Percentiles rank a stretch among this genome's conserved stretches.
These are phyloP conservation scores for Rosa multiflora DNA, from an alignment of 306 rosid genomes.

Conservation along the genomic window DNA sequence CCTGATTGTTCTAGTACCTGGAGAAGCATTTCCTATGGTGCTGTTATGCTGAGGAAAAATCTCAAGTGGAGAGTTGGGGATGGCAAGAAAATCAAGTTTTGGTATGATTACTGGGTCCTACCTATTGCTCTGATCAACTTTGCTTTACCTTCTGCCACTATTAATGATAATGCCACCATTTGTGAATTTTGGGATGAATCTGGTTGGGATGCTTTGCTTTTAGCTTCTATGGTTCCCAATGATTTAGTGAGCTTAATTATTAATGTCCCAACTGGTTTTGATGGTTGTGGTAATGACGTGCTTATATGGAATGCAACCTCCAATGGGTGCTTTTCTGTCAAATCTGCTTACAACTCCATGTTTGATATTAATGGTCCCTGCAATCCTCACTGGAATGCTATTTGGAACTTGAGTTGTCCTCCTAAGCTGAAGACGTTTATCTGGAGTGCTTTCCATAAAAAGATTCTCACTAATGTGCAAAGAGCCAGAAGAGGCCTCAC, in stretches of 20 bases:
- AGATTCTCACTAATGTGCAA: background rate
- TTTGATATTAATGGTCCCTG: accelerated
- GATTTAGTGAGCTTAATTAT: background rate
- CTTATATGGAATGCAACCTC: background rate
- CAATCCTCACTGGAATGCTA: background rate
- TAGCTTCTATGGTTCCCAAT: background rate
- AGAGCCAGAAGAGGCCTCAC: background rate
- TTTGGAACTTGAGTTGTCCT: background rate
- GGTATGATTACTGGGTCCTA: background rate
- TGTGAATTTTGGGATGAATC: background rate
- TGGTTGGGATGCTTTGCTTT: background rate
- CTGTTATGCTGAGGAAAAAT: background rate
- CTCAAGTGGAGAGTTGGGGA: background rate
- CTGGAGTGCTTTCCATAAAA: background rate
- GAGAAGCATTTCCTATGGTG: background rate
- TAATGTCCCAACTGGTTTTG: background rate
- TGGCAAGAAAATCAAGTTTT: background rate
- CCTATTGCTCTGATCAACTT: background rate
- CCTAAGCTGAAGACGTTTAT: background rate
- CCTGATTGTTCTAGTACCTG: background rate
- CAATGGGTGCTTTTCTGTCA: background rate
- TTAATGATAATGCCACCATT: background rate
- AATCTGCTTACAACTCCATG: background rate
- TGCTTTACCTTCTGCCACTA: background rate
- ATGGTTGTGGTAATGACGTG: background rate